These are phyloP conservation scores for Cucumis hystrix DNA, from an alignment of 306 rosid genomes.

Conservation along the genomic window DNA sequence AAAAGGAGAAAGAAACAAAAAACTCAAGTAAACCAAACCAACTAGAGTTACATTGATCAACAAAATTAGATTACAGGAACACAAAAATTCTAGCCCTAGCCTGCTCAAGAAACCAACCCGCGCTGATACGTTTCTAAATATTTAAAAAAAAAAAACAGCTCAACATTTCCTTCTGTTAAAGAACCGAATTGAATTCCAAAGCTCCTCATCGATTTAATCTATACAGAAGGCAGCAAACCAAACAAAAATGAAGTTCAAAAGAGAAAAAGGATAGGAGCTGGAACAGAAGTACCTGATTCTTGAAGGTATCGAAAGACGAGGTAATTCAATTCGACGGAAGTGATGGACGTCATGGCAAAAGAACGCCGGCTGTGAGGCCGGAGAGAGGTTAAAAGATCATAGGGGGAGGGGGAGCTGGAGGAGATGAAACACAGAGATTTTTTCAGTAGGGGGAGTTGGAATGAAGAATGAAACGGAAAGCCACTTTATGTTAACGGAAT, in stretches of 20 bases:
- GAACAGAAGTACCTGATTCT: slow-evolving; percentile 56
- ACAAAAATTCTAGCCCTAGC: neutral
- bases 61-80: neutral
- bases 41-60: neutral
- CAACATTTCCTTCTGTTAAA: neutral
- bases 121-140: neutral
- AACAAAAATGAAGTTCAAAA: neutral
- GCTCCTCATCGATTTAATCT: neutral
- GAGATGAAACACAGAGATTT: neutral
- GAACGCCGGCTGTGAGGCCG: slow-evolving; percentile 23
- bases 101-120: neutral
- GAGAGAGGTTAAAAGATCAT: slow-evolving; percentile 23
- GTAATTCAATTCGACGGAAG: slow-evolving; percentile 77
- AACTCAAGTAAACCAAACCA: neutral
- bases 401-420: neutral
- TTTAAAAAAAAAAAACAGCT: neutral
- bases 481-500: neutral
- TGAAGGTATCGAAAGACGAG: slow-evolving; percentile 85
- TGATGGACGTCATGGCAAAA: slow-evolving; percentile 43
- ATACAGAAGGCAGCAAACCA: neutral
- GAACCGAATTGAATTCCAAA: neutral
- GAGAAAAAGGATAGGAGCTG: neutral
- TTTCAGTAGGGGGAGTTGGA: neutral
- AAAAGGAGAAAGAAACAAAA: neutral
- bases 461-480: neutral